These are phyloP conservation scores for Nakazawaea wickerhamii DNA, from an alignment of 805 yeast species.

Conservation along the genomic window DNA sequence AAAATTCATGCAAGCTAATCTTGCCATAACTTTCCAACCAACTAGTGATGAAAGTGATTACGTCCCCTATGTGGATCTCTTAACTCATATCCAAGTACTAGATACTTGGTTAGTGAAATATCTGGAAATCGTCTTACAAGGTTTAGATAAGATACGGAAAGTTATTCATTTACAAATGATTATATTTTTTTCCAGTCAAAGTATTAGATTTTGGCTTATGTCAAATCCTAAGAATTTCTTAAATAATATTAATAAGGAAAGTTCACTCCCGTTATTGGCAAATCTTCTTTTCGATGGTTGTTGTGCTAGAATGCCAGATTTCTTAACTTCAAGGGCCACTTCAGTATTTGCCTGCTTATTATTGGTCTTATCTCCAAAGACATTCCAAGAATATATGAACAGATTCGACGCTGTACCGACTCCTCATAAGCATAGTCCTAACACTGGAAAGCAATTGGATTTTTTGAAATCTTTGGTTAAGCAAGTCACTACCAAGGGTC, in stretches of 20 bases:
- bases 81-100: slow-evolving; percentile 37
- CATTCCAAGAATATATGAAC: slow-evolving; percentile 22
- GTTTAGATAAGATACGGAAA: slow-evolving; percentile 33
- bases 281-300: slow-evolving; percentile 8
- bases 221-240: slow-evolving; percentile 43
- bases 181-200: slow-evolving; percentile 39
- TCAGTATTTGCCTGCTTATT: slow-evolving; percentile 27
- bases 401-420: slow-evolving; percentile 10
- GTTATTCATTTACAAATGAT: slow-evolving; percentile 41
- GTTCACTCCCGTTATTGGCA: slow-evolving; percentile 6
- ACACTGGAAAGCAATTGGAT: slow-evolving; percentile 2
- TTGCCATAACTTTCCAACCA: slow-evolving; percentile 14
- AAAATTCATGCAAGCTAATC: slow-evolving; percentile 26
- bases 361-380: slow-evolving; percentile 27
- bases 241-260: slow-evolving; percentile 16
- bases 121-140: slow-evolving; percentile 32
- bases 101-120: slow-evolving; percentile 28
- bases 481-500: slow-evolving; percentile 8
- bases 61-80: slow-evolving; percentile 40
- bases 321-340: slow-evolving; percentile 2
- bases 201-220: slow-evolving; percentile 44
- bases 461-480: slow-evolving; percentile 10
- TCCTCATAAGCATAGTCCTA: slow-evolving; percentile 2
- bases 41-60: slow-evolving; percentile 28
- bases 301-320: slow-evolving; percentile 7